Conservation (phyloP, 805 yeast species). For the Wickerhamiella shivajii region DNA sequence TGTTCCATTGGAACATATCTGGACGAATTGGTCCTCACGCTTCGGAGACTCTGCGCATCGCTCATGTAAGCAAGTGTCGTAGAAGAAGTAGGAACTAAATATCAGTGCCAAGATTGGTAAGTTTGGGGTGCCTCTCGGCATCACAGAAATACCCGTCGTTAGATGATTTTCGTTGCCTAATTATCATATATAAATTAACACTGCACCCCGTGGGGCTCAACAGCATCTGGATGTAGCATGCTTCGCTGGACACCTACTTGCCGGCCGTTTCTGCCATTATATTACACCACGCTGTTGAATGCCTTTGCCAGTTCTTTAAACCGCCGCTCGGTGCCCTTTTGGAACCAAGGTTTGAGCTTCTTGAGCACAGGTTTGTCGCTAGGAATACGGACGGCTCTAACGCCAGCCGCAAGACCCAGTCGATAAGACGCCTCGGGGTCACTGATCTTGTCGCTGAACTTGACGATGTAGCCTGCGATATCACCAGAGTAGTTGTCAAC, state of each 20-base stretch:
- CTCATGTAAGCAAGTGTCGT: no score
- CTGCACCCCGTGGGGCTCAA: no score
- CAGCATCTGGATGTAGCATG: no score
- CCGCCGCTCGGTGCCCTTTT: neutral
- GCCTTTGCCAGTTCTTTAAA: conserved; percentile 2
- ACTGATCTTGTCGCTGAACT: conserved; percentile 1
- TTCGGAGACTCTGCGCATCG: conserved; percentile 6
- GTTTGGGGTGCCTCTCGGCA: no score
- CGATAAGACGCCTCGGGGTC: conserved; percentile 17
- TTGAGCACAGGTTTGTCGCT: neutral
- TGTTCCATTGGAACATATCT: conserved; percentile 6
- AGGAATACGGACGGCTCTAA: conserved; percentile 9
- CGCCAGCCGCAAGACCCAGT: conserved; percentile 16
- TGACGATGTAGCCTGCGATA: neutral
- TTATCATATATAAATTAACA: no score
- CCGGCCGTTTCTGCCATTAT: no score
- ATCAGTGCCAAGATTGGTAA: no score
- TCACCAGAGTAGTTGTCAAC: conserved; percentile 8
- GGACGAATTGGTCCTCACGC: conserved; percentile 4
- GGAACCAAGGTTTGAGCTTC: neutral
- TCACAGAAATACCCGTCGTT: no score
- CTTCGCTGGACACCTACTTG: no score
- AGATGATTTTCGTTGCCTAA: no score
- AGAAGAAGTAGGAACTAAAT: no score
- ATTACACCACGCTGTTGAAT: neutral